Evolutionary conservation across 202 grass and related monocot genomes (phyloP), one percentile per base, ranked within the genome.

Genomic region (Brachypodium distachyon): DNA sequence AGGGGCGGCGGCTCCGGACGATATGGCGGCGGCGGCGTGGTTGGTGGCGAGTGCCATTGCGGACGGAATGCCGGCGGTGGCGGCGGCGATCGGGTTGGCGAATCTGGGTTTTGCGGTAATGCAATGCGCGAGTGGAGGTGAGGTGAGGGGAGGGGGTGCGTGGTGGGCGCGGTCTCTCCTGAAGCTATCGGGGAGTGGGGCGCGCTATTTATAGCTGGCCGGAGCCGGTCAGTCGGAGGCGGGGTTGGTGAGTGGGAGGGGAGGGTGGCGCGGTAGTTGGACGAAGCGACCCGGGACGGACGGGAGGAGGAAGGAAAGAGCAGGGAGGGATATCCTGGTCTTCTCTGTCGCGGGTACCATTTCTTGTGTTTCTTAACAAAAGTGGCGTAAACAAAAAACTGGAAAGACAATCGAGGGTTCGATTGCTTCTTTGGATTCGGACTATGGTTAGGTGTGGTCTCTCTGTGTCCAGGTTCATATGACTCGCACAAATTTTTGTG

Each of bases 101-200:
- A 62, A 84, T 44, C 12, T 40, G 18, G 4, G 5, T 44, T 37
- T 4, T 3, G 67, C n/a, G n/a, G 19, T 40, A 57, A 13, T 0
- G 49, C 57, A 73, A n/a, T n/a, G n/a, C n/a, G n/a, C n/a, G n/a
- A n/a, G n/a, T n/a, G n/a, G n/a, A n/a, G n/a, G n/a, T n/a, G n/a
- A n/a, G n/a, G n/a, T n/a, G 27, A 58, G 26, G 55, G 79, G 67
- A 83, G 79, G 59, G 73, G 53, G 40, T 60, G 77, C 61, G 69
- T 13, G 84, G 61, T 53, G 36, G 47, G 44, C 71, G 63, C 68
- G 63, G 39, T 58, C 79, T 87, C 79, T 87, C 85, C 73, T 87
- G 85, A 12, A 61, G 11, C n/a, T 32, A 10, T 33, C 3, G 0
- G 23, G 18, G 33, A 61, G 3, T 16, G 37, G 63, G 18, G 55